A percentile compares a stretch with the other conserved stretches of the same genome.
Evolutionary conservation across 805 yeast species (phyloP).

Genomic region (Peterozyma toletana): DNA sequence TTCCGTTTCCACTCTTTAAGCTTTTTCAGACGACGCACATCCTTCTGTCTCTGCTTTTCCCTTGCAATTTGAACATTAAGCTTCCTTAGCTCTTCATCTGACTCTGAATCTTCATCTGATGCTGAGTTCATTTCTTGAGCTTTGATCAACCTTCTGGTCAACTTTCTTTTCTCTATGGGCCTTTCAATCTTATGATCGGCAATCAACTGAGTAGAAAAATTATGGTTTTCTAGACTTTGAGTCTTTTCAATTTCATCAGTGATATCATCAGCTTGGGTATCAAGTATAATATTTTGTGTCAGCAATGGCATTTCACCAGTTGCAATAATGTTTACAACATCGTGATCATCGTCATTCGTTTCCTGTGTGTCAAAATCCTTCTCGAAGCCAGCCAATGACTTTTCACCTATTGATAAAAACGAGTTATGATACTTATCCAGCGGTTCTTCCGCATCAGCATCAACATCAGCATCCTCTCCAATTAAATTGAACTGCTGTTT

Average conservation of each 20-base stretch:
- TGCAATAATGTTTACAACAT: too few species aligned
- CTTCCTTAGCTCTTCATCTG: conserved; percentile 23
- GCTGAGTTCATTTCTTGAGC: conserved; percentile 6
- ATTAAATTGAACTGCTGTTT: conserved; percentile 6
- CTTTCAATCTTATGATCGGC: conserved; percentile 3
- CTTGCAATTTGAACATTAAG: conserved; percentile 13
- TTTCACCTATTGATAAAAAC: conserved; percentile 1
- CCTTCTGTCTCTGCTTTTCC: conserved; percentile 17
- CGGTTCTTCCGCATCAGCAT: conserved; percentile 5
- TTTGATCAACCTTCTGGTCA: conserved; percentile 12
- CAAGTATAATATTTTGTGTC: conserved; percentile 21
- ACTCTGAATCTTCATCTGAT: conserved; percentile 28
- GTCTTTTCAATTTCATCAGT: conserved; percentile 1
- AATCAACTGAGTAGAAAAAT: conserved; percentile 4
- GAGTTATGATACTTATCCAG: conserved; percentile 9
- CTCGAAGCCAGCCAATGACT: conserved; percentile 11
- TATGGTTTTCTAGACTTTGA: conserved; percentile 1
- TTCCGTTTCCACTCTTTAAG: conserved; percentile 46
- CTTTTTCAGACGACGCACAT: conserved; percentile 19
- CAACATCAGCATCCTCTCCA: conserved; percentile 7
- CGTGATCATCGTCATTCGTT: background rate
- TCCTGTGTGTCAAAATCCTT: background rate
- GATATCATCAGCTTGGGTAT: conserved; percentile 20
- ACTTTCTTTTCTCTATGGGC: conserved; percentile 4
- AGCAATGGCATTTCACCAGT: conserved; percentile 11